These are phyloP conservation scores for Entrophospora sp. DNA, from an alignment of 192 early-diverging fungal genomes.

Conservation along the genomic window DNA sequence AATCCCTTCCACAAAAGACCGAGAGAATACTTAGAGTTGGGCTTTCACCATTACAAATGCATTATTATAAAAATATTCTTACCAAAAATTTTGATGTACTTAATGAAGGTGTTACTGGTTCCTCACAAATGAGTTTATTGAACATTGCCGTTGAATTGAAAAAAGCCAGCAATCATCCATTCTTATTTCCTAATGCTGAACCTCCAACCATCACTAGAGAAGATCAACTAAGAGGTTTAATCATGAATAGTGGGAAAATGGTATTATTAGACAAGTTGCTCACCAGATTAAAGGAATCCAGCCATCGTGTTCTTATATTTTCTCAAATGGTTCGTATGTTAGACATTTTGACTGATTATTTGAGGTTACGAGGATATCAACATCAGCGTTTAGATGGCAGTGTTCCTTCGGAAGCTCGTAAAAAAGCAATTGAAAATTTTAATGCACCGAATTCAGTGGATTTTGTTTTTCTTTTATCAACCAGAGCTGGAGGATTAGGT, in stretches of 20 bases:
- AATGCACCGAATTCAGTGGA: constrained; percentile 89
- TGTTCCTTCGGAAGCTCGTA: constrained; percentile 79
- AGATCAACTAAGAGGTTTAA: constrained; percentile 71
- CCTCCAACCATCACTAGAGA: constrained; percentile 44
- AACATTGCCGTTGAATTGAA: constrained; percentile 97
- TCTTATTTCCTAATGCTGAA: constrained; percentile 77
- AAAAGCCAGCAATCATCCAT: constrained; percentile 96
- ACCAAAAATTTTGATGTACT: constrained; percentile 88
- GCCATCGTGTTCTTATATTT: constrained; percentile 96
- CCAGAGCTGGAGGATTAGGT: constrained; percentile 93
- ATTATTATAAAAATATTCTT: constrained; percentile 92
- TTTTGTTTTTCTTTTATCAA: constrained; percentile 96
- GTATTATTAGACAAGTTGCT: constrained; percentile 92
- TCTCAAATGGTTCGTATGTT: constrained; percentile 97
- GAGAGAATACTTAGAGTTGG: constrained; percentile 95
- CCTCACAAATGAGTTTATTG: constrained; percentile 66
- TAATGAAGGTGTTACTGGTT: constrained; percentile 58
- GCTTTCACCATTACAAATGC: constrained; percentile 78
- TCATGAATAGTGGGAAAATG: constrained; percentile 97
- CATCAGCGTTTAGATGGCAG: constrained; percentile 94
- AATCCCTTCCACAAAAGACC: constrained; percentile 89
- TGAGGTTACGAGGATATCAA: constrained; percentile 74
- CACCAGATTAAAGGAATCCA: constrained; percentile 77
- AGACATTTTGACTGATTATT: constrained; percentile 93
- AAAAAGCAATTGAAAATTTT: constrained; percentile 94